Conservation (phyloP, 2,329 filamentous ascomycete genomes). For the Dactylella cylindrospora region DNA sequence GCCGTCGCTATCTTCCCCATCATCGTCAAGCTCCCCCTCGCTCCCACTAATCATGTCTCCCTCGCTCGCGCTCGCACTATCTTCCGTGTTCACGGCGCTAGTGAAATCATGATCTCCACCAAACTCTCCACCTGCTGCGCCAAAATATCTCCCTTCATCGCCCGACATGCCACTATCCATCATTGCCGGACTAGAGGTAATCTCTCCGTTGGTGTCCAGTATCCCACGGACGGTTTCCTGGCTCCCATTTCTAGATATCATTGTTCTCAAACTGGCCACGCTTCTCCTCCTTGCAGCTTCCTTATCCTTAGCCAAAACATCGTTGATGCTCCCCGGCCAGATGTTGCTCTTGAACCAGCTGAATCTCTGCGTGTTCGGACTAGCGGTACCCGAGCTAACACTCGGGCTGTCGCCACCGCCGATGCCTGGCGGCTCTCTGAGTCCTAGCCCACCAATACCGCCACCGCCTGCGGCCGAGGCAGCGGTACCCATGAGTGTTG, state of each 20-base stretch:
- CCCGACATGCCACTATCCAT: constrained; percentile 21
- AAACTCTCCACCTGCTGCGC: constrained; percentile 36
- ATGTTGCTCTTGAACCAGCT: constrained; percentile 39
- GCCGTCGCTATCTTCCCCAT: not conserved
- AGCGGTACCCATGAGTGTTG: constrained; percentile 6
- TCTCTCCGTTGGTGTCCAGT: not conserved
- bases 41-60: constrained; percentile 34
- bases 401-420: not conserved
- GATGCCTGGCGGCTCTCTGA: constrained; percentile 8
- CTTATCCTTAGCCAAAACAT: constrained; percentile 29
- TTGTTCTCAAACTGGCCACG: constrained; percentile 26
- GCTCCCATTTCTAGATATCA: constrained; percentile 28
- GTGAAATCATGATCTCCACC: constrained; percentile 32
- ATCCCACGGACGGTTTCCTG: constrained; percentile 25
- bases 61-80: constrained; percentile 34
- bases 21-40: constrained; percentile 23
- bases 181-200: constrained; percentile 16
- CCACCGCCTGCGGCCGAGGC: constrained; percentile 19
- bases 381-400: constrained; percentile 4
- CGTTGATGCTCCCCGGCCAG: constrained; percentile 35
- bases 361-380: constrained; percentile 23
- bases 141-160: constrained; percentile 22
- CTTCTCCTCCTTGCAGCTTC: constrained; percentile 26
- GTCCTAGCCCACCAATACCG: constrained; percentile 6
- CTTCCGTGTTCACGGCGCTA: constrained; percentile 30